These are phyloP conservation scores for Elymus sibiricus DNA, from an alignment of 176 grass and related monocot genomes.

Conservation along the genomic window DNA sequence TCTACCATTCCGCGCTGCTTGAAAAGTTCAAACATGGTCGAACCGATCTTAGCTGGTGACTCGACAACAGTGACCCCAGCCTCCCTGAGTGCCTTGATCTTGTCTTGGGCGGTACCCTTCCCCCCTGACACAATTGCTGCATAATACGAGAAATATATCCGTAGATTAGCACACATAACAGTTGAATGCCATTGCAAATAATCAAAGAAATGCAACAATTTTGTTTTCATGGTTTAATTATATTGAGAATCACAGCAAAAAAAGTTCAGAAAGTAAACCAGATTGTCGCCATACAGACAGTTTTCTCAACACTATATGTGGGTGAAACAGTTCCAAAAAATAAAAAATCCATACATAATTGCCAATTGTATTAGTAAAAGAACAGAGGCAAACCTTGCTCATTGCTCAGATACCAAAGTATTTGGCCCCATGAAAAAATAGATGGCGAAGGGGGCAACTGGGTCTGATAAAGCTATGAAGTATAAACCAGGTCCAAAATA, in stretches of 20 bases:
- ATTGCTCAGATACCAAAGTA: neutral
- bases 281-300: neutral
- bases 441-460: neutral
- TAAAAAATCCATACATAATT: neutral
- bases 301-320: neutral
- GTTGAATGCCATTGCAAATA: neutral
- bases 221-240: neutral
- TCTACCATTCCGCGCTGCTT: conserved; percentile 85
- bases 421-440: neutral
- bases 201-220: neutral
- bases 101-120: conserved; percentile 93
- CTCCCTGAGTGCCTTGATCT: conserved; percentile 89
- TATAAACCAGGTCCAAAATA: neutral
- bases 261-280: neutral
- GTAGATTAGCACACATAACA: conserved; percentile 11
- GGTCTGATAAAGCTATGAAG: neutral
- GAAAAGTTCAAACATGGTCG: conserved; percentile 77
- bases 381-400: neutral
- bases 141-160: neutral
- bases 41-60: conserved; percentile 93
- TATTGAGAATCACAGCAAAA: neutral
- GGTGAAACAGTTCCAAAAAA: neutral
- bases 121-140: conserved; percentile 95
- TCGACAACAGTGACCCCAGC: conserved; percentile 89
- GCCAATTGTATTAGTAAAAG: neutral